Evolutionary conservation across 345 rosid species (phyloP), one percentile per base, ranked within the genome.

Genomic region (Gossypium turneri): DNA sequence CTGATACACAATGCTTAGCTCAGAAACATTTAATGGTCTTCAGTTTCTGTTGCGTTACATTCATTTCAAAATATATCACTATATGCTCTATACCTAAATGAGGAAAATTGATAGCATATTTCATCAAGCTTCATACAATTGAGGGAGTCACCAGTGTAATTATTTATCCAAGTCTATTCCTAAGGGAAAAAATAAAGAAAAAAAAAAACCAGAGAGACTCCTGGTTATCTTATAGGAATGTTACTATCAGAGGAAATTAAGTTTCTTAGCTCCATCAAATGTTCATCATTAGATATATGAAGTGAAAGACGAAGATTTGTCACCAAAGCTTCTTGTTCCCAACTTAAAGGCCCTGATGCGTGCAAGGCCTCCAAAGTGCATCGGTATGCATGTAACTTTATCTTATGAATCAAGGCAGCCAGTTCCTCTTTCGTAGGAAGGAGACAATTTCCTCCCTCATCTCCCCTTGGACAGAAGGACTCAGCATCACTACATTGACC

Each of bases 301-400:
- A 93, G 86, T 70, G 79, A 87, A 70, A 79, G 79, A 16, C 97
- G 93, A 60, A 93, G 98, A 83, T 93, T 88, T 43, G 97, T 93
- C 81, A 93, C 84, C 84, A 92, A 80, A n/a, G 83, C 75, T 83
- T 93, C 95, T 84, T 90, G 90, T 78, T 91, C 98, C 98, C 97
- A 93, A 76, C 87, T 89, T 74, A 93, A 57, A 78, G 97, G 90
- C 69, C 98, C 94, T 0, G 92, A 88, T 64, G 92, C 98, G 79
- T 88, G 86, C 78, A 91, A 80, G 47, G 87, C 92, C 84, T 83
- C 86, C 72, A 93, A 76, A n/a, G 87, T 93, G 82, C 82, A 75
- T 75, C 86, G 78, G 75, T 87, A 93, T 41, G 89, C 94, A 80
- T 84, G 90, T 83, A 88, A 76, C 89, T 93, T 97, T 79, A 89